Base-by-base conservation (phyloP, 331 rosid species). In the Saraca asoca region DNA sequence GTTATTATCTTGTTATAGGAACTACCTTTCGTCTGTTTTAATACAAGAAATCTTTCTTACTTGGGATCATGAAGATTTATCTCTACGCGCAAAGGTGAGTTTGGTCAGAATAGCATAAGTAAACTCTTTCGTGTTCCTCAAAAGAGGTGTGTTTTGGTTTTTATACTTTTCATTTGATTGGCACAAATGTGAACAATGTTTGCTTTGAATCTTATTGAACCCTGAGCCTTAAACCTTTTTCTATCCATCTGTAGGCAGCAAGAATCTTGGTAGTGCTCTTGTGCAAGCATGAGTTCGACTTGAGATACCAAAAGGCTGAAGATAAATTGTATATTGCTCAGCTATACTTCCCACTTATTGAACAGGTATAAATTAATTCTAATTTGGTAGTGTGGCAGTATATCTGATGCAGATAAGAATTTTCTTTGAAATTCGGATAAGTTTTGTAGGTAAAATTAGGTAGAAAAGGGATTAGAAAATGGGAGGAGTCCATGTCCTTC, bases 251-350 rank as follows among this genome's bases (percentile, higher is more conserved):
- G 67, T 57, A 93, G 98, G 98, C 96, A 6, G 98, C 98, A 63
- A 90, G 98, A 84, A 76, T 87, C 62, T 67, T 93, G 78, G 98
- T 93, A 58, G 96, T 93, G 78, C 91, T 93, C 71, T 56, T 93
- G 73, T 93, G 98, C 87, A 93, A 93, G 77, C 98, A 93, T 74
- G 98, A 88, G 79, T 93, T 90, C 86, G 98, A 93, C 87, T 85
- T 88, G 71, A 87, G 98, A 79, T 93, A 93, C 87, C 98, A 93
- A 73, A 93, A 93, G 85, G 87, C 87, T 72, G 98, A 93, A 86
- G 98, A 93, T 80, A 93, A 90, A 69, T 79, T 93, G 62, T 93
- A 93, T 73, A 93, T 93, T 74, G 98, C 98, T 39, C 98, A 93
- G 85, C 90, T 93, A 62, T 93, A 93, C 75, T 88, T 90, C 69